Evolutionary conservation across 2,329 filamentous ascomycete species (phyloP).

Genomic region (Pseudogymnoascus sp.): DNA sequence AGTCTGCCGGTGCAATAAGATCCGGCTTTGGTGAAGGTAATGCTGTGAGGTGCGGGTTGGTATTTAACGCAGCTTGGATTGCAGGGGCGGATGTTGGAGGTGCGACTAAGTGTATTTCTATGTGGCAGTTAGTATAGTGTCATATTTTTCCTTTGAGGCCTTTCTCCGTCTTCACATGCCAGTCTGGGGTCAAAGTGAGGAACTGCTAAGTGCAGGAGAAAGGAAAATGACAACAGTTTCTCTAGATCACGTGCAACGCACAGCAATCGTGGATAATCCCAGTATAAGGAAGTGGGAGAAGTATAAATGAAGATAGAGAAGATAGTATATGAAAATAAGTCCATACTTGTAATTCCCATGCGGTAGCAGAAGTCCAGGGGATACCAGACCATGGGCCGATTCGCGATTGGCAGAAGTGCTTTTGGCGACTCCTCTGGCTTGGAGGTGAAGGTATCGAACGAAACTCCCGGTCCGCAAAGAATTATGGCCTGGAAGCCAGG

Average conservation of each 20-base stretch:
- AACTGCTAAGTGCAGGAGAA: not conserved
- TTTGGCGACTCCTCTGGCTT: constrained; percentile 75
- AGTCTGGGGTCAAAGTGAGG: not conserved
- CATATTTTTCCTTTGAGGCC: not conserved
- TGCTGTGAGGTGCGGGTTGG: constrained; percentile 67
- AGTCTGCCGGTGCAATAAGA: constrained; percentile 64
- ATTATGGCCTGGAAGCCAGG: constrained; percentile 77
- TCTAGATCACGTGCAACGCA: not conserved
- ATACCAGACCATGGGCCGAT: constrained; percentile 85
- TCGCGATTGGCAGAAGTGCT: constrained; percentile 73
- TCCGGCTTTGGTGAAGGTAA: constrained; percentile 66
- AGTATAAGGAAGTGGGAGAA: not conserved
- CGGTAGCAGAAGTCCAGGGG: constrained; percentile 78
- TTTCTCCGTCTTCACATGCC: not conserved
- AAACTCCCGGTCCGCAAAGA: constrained; percentile 73
- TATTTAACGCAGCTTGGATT: constrained; percentile 62
- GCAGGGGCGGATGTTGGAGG: constrained; percentile 58
- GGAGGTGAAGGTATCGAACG: constrained; percentile 73
- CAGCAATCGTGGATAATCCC: not conserved
- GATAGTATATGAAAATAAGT: not conserved
- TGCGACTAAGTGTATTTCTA: constrained; percentile 55
- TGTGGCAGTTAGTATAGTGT: constrained; percentile 6
- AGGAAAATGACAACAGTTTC: not conserved
- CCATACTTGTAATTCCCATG: constrained; percentile 65
- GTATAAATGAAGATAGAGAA: not conserved